phyloP scores from a whole-genome alignment of 768 basidiomycete species.

The Naganishia antarctica region DNA sequence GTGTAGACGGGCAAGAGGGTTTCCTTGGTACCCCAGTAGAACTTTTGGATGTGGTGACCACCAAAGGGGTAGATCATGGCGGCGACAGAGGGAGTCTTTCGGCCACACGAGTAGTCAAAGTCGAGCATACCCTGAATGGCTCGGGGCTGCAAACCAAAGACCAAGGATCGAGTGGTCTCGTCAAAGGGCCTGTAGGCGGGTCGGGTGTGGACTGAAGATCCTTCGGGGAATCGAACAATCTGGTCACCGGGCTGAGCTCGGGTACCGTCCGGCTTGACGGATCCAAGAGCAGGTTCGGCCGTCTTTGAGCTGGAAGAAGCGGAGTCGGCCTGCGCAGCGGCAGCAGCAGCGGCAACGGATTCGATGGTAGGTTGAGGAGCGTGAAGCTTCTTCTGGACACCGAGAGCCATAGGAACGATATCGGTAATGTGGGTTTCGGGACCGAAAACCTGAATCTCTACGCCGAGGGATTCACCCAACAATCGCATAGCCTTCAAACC shows the following conservation, averaged over 20 bases:
- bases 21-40: constrained; percentile 99
- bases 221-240: constrained; percentile 76
- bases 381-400: constrained; percentile 59
- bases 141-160: constrained; percentile 96
- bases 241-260: constrained; percentile 81
- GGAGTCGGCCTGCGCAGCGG: constrained; percentile 19
- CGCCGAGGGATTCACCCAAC: constrained; percentile 89
- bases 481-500: constrained; percentile 97
- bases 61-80: constrained; percentile 99
- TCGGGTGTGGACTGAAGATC: constrained; percentile 51
- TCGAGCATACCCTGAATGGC: constrained; percentile 98
- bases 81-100: constrained; percentile 81
- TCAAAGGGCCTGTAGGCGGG: constrained; percentile 90
- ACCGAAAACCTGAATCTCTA: constrained; percentile 93
- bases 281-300: constrained; percentile 56
- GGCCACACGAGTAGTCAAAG: constrained; percentile 97
- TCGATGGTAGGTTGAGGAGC: constrained; percentile 49
- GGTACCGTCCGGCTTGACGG: constrained; percentile 70
- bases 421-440: constrained; percentile 98
- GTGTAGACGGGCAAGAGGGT: constrained; percentile 97
- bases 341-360: constrained; percentile 38
- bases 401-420: constrained; percentile 97
- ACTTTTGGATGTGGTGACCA: constrained; percentile 99
- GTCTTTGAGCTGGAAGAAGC: constrained; percentile 35
- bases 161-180: constrained; percentile 86